Evolutionary conservation across 2,329 filamentous ascomycete species (phyloP).

Genomic region (Apiospora phragmitis): DNA sequence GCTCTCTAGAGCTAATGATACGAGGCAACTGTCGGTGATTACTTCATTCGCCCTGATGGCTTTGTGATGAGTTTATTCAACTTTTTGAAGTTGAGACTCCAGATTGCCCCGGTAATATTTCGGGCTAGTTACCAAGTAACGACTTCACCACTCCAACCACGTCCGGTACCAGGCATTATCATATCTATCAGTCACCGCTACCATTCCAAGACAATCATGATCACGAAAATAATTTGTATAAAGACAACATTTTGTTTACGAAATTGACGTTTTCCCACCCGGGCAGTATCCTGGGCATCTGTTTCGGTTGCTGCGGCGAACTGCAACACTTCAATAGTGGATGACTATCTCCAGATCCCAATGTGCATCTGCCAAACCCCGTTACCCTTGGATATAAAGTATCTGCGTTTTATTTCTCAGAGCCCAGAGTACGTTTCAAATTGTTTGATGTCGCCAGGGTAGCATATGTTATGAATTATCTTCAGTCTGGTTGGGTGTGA

Average conservation of each 20-base stretch:
- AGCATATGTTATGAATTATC: background rate
- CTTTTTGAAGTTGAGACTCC: conserved; percentile 1
- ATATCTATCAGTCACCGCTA: background rate
- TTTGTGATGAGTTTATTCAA: background rate
- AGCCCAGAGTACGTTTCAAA: no score
- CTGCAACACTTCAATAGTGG: background rate
- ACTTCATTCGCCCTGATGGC: background rate
- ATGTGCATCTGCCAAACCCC: background rate
- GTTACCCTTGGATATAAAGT: background rate
- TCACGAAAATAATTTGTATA: background rate
- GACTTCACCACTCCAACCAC: background rate
- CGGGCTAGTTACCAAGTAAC: background rate
- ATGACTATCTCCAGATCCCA: background rate
- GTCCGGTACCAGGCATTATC: background rate
- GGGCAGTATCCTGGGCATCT: background rate
- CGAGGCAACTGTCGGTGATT: background rate
- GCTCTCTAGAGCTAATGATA: background rate
- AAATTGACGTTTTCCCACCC: background rate
- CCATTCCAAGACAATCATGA: background rate
- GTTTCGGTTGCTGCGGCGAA: background rate
- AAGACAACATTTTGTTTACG: no score
- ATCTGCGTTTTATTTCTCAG: no score
- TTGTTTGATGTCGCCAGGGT: background rate
- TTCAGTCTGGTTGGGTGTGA: background rate
- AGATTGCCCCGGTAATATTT: conserved; percentile 5